phyloP scores from a whole-genome alignment of 2,329 filamentous ascomycete species.

The Penicillium concentricum region DNA sequence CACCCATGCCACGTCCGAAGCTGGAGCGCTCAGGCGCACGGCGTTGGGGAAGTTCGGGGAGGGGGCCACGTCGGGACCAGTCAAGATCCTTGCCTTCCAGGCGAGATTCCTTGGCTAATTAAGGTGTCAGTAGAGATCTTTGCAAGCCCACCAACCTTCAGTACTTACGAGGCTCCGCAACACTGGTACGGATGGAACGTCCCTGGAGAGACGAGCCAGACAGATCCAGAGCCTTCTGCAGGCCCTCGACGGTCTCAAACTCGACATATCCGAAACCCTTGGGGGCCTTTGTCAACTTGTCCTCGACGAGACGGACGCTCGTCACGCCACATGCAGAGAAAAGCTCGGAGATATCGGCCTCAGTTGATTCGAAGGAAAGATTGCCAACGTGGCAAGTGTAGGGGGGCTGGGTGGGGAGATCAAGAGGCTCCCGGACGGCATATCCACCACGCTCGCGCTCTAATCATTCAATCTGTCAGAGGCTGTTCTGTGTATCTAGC shows the following conservation, averaged over 20 bases:
- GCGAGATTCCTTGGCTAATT: conserved; percentile 74
- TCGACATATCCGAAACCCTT: conserved; percentile 99
- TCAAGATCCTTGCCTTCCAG: conserved; percentile 80
- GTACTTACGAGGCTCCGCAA: conserved; percentile 87
- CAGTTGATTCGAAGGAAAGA: conserved; percentile 89
- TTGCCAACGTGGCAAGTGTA: conserved; percentile 97
- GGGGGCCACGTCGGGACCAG: conserved; percentile 91
- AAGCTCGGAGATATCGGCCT: conserved; percentile 78
- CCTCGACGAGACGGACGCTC: conserved; percentile 93
- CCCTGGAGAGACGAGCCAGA: conserved; percentile 83
- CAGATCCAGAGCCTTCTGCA: conserved; percentile 84
- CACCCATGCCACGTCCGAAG: conserved; percentile 56
- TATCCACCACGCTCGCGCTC: conserved; percentile 43
- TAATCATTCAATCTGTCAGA: conserved; percentile 23
- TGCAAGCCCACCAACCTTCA: neutral
- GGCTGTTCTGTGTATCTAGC: neutral
- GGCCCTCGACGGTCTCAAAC: conserved; percentile 79
- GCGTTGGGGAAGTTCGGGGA: conserved; percentile 68
- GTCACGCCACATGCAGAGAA: conserved; percentile 82
- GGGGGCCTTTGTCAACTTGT: conserved; percentile 87
- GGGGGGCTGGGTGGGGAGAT: conserved; percentile 86
- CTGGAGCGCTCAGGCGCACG: conserved; percentile 55
- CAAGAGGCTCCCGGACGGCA: conserved; percentile 64
- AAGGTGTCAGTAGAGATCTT: conserved; percentile 34
- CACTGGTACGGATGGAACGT: conserved; percentile 85